Evolutionary conservation across 805 yeast genomes (phyloP).

Genomic region (Lipomyces spencermartinsiae): DNA sequence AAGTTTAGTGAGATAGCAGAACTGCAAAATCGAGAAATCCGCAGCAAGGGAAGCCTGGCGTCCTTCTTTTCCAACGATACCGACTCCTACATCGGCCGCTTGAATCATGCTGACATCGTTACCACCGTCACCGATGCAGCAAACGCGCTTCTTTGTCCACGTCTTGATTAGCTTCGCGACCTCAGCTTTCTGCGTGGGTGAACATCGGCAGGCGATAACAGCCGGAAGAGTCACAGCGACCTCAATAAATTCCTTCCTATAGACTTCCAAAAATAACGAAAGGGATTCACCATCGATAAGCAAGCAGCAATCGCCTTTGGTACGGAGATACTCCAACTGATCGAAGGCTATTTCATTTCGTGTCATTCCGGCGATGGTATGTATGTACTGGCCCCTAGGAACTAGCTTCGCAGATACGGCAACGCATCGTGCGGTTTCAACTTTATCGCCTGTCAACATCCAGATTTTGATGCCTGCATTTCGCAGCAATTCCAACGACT

Average conservation of each 20-base stretch:
- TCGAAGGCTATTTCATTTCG: conserved; percentile 71
- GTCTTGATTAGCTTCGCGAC: conserved; percentile 81
- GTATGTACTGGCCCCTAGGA: conserved; percentile 91
- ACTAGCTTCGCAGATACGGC: conserved; percentile 94
- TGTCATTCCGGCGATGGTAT: conserved; percentile 72
- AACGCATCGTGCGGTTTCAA: conserved; percentile 97
- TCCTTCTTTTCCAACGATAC: conserved; percentile 98
- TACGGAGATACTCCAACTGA: conserved; percentile 72
- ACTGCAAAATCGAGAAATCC: conserved; percentile 91
- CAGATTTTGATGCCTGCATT: conserved; percentile 97
- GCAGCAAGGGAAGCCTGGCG: conserved; percentile 97
- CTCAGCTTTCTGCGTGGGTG: conserved; percentile 98
- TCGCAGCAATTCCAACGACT: conserved; percentile 87
- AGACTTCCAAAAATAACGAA: conserved; percentile 67
- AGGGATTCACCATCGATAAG: conserved; percentile 94
- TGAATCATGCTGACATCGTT: conserved; percentile 99
- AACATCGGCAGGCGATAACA: conserved; percentile 97
- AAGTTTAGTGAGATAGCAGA: conserved; percentile 83
- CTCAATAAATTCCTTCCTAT: conserved; percentile 74
- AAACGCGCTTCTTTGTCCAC: conserved; percentile 84
- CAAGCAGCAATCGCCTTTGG: conserved; percentile 72
- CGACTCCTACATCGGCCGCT: conserved; percentile 98
- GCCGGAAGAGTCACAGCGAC: conserved; percentile 82
- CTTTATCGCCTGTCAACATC: conserved; percentile 99
- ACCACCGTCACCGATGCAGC: conserved; percentile 99